Evolutionary conservation across 1,284 basidiomycete species (phyloP), one percentile per base, ranked within the genome.

Genomic region (Mycena sp.): DNA sequence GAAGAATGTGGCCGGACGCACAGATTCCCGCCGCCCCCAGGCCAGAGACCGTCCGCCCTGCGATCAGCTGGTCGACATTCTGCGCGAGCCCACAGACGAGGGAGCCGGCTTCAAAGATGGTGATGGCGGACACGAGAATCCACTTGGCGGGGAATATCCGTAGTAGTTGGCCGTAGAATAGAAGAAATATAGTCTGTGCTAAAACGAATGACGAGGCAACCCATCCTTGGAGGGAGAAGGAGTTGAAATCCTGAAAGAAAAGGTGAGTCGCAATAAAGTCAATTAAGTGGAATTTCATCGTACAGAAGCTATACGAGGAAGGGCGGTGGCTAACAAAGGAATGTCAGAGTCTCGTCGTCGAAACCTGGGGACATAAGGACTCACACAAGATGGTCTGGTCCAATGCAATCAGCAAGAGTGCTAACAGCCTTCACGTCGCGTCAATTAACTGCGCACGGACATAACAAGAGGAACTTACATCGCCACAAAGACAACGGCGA

Each of bases 41-140:
- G 9, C 51, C 51, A 6, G 51, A 40, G 6, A 53, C 37, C 14
- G 37, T 26, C 23, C 51, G 9, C 17, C 51, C 51, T 14, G 51
- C 51, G 7, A 53, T 57, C 23, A 57, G 40, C 25, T 53, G 51
- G 25, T 29, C 51, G 25, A 41, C 51, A 43, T 23, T 40, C 17
- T 53, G 51, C 7, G 51, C 9, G 11, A 53, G 32, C 19, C 51
- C 51, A 21, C 51, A 53, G 7, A 53, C 51, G 6, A 53, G 51
- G 5, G 35, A 40, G 26, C 51, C 51, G 4, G 40, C 12, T 19
- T 53, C 51, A 19, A 53, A 53, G 32, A 53, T 37, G 25, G 17
- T 29, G 51, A 53, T 51, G 55, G 55, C 44, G 19, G 35, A 48
- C 26, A 19, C 14, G 26, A 57, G 44, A 37, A 51, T 44, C 43